Conservation (phyloP, 2,329 filamentous ascomycete genomes). For the Fusarium proliferatum region DNA sequence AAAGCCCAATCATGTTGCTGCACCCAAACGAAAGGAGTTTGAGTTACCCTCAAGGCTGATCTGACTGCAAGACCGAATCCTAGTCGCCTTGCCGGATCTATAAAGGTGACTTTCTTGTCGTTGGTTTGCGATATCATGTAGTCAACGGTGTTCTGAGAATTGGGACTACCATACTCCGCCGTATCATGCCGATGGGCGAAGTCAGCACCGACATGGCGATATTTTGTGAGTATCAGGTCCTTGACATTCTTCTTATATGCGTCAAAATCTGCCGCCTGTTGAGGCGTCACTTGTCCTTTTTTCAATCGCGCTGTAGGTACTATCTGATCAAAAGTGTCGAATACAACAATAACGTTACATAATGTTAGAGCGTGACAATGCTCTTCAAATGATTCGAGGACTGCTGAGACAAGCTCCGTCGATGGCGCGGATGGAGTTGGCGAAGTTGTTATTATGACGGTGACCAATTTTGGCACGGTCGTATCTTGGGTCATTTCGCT, state of each 20-base stretch:
- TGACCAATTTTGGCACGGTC: constrained; percentile 28
- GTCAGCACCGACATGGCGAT: neutral
- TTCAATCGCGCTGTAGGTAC: constrained; percentile 59
- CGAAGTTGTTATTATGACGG: constrained; percentile 64
- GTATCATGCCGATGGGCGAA: constrained; percentile 35
- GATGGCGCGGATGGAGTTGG: constrained; percentile 65
- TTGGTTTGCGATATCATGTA: constrained; percentile 51
- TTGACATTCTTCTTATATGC: constrained; percentile 62
- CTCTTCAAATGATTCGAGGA: constrained; percentile 57
- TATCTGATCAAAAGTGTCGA: constrained; percentile 64
- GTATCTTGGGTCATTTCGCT: constrained; percentile 17
- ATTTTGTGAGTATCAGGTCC: constrained; percentile 47
- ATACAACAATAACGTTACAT: constrained; percentile 62
- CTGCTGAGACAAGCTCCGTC: constrained; percentile 61
- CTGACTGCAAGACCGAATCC: constrained; percentile 67
- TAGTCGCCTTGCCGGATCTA: constrained; percentile 60
- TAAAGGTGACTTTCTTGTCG: constrained; percentile 57
- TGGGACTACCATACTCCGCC: constrained; percentile 61
- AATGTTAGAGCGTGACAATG: constrained; percentile 55
- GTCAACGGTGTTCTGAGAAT: constrained; percentile 50
- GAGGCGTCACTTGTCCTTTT: constrained; percentile 62
- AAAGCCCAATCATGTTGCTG: constrained; percentile 69
- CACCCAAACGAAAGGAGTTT: constrained; percentile 66
- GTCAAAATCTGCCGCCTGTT: constrained; percentile 55
- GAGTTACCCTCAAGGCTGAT: constrained; percentile 58